Evolutionary conservation across 2,329 filamentous ascomycete species (phyloP), one percentile per base, ranked within the genome.

Genomic region (Rhynchosporium agropyri): DNA sequence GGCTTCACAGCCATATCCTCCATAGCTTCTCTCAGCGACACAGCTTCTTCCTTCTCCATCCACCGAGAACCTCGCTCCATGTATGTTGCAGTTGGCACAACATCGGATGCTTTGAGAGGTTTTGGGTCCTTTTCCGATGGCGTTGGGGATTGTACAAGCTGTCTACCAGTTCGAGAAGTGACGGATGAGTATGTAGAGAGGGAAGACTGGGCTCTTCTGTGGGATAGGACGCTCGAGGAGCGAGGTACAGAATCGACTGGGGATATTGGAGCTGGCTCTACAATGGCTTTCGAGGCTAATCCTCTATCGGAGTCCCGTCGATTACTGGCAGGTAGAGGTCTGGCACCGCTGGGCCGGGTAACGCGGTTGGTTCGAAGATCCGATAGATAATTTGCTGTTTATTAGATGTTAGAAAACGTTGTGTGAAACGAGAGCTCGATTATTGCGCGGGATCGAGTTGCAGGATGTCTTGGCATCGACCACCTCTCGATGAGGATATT

Each of bases 21-120:
- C 81, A 93, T 85, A 10, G 90, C 89, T 65, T 86, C 82, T 20
- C 88, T 84, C 63, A 93, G 76, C 26, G 89, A 89, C 42, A 83
- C 82, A 3, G 85, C 88, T 75, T 93, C 90, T 72, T 92, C 89
- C 74, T 89, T 90, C 74, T 93, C 90, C 84, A 91, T 90, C 88
- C 89, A 91, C 69, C 89, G 80, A 72, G 87, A 84, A 20, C 88
- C 89, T 62, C 86, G 84, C 75, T 92, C 90, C 61, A 90, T 87
- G 74, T 92, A 92, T 7, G 83, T 85, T 49, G 85, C 80, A 64
- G 82, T 89, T 6, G 86, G 84, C 15, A 89, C 85, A 55, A 89
- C 81, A 57, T 86, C 81, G 2, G 82, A 84, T 1, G 85, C 83
- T 66, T 80, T 86, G 62, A 86, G 71, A 13, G 83, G 81, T 36